Evolutionary conservation across 108 stramenopile species (phyloP), one percentile per base, ranked within the genome.

Genomic region (Schizochytrium sp.): DNA sequence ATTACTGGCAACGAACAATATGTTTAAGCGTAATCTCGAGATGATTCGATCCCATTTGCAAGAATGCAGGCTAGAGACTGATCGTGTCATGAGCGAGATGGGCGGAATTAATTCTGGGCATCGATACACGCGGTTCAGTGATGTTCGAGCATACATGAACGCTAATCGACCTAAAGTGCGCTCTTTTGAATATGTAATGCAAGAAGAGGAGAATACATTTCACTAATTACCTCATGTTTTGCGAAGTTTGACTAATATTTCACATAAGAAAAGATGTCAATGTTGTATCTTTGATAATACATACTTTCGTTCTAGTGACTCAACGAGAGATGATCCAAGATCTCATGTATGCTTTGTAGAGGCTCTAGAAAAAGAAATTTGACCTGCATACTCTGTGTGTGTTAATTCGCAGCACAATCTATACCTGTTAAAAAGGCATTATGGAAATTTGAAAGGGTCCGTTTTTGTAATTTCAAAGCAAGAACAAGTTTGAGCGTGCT

Each of bases 141-240:
- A 83, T 40, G 76, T 83, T 8, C 38, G 28, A 38, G 50, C 50
- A n/a, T 83, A 83, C 28, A 83, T 83, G n/a, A 38, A 17, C 5
- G 76, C 19, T 10, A 83, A 5, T 17, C 76, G 76, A 47, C 76
- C 76, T 13, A 55, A 83, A 49, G 76, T 83, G 76, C 76, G 76
- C 15, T 38, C 76, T 13, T 10, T n/a, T 10, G 76, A 83, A 53
- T 47, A 83, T 13, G 76, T 83, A 10, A 49, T 83, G 76, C 19
- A 83, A 50, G 28, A 28, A 28, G 28, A 28, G 28, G 76, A 83
- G 76, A 83, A 83, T 28, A 47, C 28, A 44, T 38, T 44, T 69
- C 15, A 15, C 28, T 28, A 28, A 28, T 28, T 28, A 28, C 57
- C 17, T 17, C 17, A 58, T 17, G 57, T 17, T 58, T 58, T 58